A percentile compares a stretch with the other conserved stretches of the same genome.
phyloP scores from a whole-genome alignment of 176 grass and related monocot genomes.

The Neostapfia colusana region DNA sequence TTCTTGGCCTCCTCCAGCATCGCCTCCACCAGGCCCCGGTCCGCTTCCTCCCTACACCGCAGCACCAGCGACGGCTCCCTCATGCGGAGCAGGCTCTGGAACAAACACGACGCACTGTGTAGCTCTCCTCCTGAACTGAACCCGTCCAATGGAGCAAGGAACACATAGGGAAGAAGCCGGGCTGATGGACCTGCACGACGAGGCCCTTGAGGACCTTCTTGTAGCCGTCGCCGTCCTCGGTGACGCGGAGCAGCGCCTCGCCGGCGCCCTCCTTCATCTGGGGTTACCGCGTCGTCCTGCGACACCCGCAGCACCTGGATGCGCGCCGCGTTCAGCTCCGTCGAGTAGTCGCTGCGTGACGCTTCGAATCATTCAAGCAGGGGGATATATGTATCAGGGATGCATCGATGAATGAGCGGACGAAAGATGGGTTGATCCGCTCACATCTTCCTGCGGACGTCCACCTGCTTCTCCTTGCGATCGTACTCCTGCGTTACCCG shows the following conservation, averaged over 20 bases:
- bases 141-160: neutral
- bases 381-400: too few relatives aligned
- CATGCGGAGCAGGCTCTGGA: slow-evolving; percentile 78
- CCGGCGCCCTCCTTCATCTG: slow-evolving; percentile 57
- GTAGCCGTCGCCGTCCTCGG: slow-evolving; percentile 52
- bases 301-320: slow-evolving; percentile 77
- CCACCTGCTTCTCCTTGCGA: slow-evolving; percentile 78
- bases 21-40: slow-evolving; percentile 61
- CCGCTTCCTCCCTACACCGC: slow-evolving; percentile 73
- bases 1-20: slow-evolving; percentile 60
- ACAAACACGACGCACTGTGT: neutral
- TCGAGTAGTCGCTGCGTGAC: slow-evolving; percentile 66
- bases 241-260: slow-evolving; percentile 55
- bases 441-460: slow-evolving; percentile 81
- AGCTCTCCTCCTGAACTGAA: neutral
- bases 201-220: slow-evolving; percentile 68
- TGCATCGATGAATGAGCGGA: too few relatives aligned
- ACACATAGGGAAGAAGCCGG: neutral
- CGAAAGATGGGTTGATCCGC: too few relatives aligned
- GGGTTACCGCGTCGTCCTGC: slow-evolving; percentile 61
- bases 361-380: too few relatives aligned
- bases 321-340: slow-evolving; percentile 75
- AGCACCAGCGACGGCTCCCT: slow-evolving; percentile 76
- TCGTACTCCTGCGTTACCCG: slow-evolving; percentile 72
- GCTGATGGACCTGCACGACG: slow-evolving; percentile 58